Percentiles rank a stretch among this genome's conserved stretches.
Conservation (phyloP, 106 monocot species). For the Xerophyta viscosa region DNA sequence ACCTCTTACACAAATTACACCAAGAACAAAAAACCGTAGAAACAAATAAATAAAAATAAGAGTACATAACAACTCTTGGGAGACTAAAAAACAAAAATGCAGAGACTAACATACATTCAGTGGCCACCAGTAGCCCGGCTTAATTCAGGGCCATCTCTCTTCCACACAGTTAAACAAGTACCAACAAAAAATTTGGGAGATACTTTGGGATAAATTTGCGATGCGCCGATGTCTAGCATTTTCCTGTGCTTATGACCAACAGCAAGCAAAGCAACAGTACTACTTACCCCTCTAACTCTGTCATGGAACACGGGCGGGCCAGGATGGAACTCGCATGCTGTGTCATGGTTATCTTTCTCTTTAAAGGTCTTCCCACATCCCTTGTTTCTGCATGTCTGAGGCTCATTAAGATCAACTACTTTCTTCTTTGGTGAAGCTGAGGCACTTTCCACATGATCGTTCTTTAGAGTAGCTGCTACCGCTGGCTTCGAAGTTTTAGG, state of each 20-base stretch:
- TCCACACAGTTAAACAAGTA: no score
- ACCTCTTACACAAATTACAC: no score
- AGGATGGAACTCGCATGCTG: conserved; percentile 84
- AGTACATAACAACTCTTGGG: not conserved
- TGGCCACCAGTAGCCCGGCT: no score
- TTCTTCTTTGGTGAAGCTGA: conserved; percentile 54
- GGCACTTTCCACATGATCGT: conserved; percentile 7
- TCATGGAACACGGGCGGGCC: conserved; percentile 92
- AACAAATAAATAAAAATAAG: not conserved
- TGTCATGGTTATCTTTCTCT: conserved; percentile 95
- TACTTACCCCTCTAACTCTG: conserved; percentile 85
- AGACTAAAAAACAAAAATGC: not conserved
- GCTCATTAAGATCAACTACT: conserved; percentile 58
- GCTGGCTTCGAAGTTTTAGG: conserved; percentile 33
- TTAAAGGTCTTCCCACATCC: conserved; percentile 91
- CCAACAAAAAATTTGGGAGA: no score
- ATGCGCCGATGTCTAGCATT: no score
- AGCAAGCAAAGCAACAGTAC: no score
- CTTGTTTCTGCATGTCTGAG: conserved; percentile 73
- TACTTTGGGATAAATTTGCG: no score
- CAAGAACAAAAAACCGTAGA: not conserved
- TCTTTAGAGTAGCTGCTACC: not conserved
- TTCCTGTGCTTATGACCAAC: no score
- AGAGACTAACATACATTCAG: no score
- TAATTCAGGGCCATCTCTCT: no score